phyloP scores from a whole-genome alignment of 768 basidiomycete species.

The Zangia roseola region DNA sequence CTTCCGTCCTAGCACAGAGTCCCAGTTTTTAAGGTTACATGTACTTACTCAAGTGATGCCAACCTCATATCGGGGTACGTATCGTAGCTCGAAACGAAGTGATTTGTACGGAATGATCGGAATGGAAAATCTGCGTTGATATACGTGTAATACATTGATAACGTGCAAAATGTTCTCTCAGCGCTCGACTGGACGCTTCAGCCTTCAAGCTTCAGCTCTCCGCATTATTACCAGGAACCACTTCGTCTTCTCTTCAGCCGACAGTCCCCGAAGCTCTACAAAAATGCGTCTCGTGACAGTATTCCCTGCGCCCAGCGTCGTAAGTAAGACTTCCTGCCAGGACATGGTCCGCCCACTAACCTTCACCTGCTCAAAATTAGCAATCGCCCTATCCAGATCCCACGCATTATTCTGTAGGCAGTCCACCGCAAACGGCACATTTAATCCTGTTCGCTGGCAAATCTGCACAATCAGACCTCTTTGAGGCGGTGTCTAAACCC shows the following conservation, averaged over 20 bases:
- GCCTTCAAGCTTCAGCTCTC: background rate
- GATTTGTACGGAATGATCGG: slow-evolving; percentile 21
- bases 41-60: slow-evolving; percentile 18
- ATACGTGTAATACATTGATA: slow-evolving; percentile 27
- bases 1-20: slow-evolving; percentile 8
- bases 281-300: slow-evolving; percentile 54
- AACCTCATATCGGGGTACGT: slow-evolving; percentile 18
- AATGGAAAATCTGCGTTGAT: slow-evolving; percentile 16
- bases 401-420: slow-evolving; percentile 85
- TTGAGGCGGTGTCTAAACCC: slow-evolving; percentile 63
- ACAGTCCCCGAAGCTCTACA: slow-evolving; percentile 34
- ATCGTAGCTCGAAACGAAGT: slow-evolving; percentile 18
- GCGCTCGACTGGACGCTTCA: no score
- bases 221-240: background rate
- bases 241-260: background rate
- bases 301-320: slow-evolving; percentile 38
- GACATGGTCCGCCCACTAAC: slow-evolving; percentile 40
- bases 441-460: slow-evolving; percentile 73
- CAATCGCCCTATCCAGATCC: slow-evolving; percentile 75
- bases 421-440: slow-evolving; percentile 75
- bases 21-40: slow-evolving; percentile 13
- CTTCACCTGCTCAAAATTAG: slow-evolving; percentile 88
- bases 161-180: background rate
- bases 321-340: slow-evolving; percentile 19
- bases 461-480: slow-evolving; percentile 69